Evolutionary conservation across 2,329 filamentous ascomycete species (phyloP).

Genomic region (Helotiales sp.): DNA sequence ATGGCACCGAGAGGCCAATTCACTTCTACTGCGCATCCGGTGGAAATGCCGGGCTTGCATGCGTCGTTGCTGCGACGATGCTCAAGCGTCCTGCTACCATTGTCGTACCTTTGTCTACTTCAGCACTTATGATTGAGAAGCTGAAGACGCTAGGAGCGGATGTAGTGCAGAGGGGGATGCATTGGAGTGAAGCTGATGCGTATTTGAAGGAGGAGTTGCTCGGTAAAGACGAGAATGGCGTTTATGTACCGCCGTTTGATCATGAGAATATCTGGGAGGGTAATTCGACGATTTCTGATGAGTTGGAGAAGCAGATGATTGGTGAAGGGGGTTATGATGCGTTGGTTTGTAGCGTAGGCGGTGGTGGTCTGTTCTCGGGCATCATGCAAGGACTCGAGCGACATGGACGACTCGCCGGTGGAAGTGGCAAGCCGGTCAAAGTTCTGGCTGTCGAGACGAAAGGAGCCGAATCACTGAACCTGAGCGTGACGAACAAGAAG

Average conservation of each 20-base stretch:
- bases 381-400: conserved; percentile 63
- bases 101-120: conserved; percentile 71
- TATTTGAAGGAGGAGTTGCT: conserved; percentile 66
- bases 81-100: conserved; percentile 73
- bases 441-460: conserved; percentile 78
- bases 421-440: conserved; percentile 36
- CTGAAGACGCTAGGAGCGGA: conserved; percentile 70
- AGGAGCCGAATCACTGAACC: conserved; percentile 72
- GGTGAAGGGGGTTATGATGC: conserved; percentile 58
- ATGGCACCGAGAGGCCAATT: conserved; percentile 36
- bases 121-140: conserved; percentile 73
- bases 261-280: conserved; percentile 71
- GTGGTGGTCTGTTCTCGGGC: conserved; percentile 80
- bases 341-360: conserved; percentile 78
- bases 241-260: conserved; percentile 75
- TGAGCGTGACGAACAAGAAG: conserved; percentile 60
- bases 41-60: conserved; percentile 85
- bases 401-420: conserved; percentile 19
- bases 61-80: conserved; percentile 72
- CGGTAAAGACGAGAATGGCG: conserved; percentile 49
- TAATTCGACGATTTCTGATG: conserved; percentile 60
- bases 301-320: conserved; percentile 39
- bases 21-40: conserved; percentile 84
- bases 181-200: conserved; percentile 72
- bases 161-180: conserved; percentile 70